Percentiles rank a stretch among this genome's conserved stretches.
phyloP scores from a whole-genome alignment of 352 stramenopile species.

The Globisporangium spinosum region DNA sequence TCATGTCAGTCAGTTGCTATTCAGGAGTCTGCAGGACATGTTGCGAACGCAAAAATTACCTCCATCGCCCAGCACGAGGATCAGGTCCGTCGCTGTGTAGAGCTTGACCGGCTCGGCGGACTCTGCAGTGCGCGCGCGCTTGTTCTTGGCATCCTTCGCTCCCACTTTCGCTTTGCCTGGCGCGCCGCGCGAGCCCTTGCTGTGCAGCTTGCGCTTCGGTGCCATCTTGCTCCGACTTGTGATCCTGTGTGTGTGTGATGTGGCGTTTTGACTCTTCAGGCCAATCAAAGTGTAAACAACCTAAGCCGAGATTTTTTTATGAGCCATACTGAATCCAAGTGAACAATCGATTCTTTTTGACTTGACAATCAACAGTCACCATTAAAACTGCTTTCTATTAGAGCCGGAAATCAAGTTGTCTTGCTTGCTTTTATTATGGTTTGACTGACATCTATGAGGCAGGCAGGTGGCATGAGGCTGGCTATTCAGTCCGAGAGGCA shows the following conservation, averaged over 20 bases:
- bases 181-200: conserved; percentile 18
- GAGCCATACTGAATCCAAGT: too few relatives aligned
- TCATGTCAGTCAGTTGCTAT: background rate
- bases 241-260: background rate
- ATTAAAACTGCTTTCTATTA: too few relatives aligned
- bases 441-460: too few relatives aligned
- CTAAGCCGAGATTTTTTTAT: background rate
- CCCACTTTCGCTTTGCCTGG: background rate
- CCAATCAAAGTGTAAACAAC: background rate
- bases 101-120: conserved; percentile 23
- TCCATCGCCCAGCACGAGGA: conserved; percentile 78
- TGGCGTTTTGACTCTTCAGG: background rate
- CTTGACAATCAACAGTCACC: too few relatives aligned
- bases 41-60: conserved; percentile 19
- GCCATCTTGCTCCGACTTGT: conserved; percentile 12
- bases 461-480: too few relatives aligned
- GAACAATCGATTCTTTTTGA: too few relatives aligned
- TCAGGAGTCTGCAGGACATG: background rate
- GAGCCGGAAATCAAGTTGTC: too few relatives aligned
- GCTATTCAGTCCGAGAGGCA: too few relatives aligned
- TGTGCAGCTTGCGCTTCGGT: conserved; percentile 33
- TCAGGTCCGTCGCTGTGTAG: conserved; percentile 51
- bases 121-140: conserved; percentile 23
- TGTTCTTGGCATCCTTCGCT: conserved; percentile 10
- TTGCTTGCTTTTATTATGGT: too few relatives aligned